Percentiles rank a stretch among this genome's conserved stretches.
Evolutionary conservation across 805 yeast genomes (phyloP).

Genomic region (Metschnikowia dekortorum): DNA sequence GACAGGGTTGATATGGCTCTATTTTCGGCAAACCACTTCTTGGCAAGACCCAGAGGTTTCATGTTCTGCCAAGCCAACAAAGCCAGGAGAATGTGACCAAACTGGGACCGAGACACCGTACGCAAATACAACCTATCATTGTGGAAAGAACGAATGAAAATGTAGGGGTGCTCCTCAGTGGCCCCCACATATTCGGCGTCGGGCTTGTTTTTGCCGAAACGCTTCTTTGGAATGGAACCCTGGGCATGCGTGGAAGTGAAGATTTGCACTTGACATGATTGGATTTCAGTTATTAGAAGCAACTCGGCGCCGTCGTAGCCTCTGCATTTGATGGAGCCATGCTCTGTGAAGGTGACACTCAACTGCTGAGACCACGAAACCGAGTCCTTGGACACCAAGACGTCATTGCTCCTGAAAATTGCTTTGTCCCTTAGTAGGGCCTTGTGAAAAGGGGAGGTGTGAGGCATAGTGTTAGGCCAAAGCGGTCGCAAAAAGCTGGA

Average conservation of each 20-base stretch:
- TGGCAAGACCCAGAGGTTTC: slow-evolving; percentile 48
- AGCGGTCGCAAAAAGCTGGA: neutral
- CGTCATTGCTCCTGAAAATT: slow-evolving; percentile 27
- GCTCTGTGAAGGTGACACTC: slow-evolving; percentile 26
- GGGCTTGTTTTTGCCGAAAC: slow-evolving; percentile 5
- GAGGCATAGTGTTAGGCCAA: slow-evolving; percentile 13
- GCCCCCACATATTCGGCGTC: neutral
- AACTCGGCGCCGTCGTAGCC: slow-evolving; percentile 29
- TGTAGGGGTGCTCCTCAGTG: slow-evolving; percentile 31
- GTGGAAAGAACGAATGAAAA: slow-evolving; percentile 39
- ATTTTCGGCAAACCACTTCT: slow-evolving; percentile 48
- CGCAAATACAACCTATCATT: slow-evolving; percentile 35
- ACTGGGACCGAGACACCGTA: slow-evolving; percentile 33
- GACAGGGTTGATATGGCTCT: slow-evolving; percentile 23
- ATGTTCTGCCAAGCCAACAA: slow-evolving; percentile 56
- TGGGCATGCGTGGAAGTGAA: slow-evolving; percentile 21
- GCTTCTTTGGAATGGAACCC: slow-evolving; percentile 2
- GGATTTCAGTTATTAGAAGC: slow-evolving; percentile 31
- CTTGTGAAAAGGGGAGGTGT: slow-evolving; percentile 26
- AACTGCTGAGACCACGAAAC: slow-evolving; percentile 32
- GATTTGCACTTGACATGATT: slow-evolving; percentile 38
- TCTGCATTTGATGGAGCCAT: slow-evolving; percentile 31
- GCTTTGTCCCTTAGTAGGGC: slow-evolving; percentile 33
- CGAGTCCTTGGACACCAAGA: slow-evolving; percentile 35
- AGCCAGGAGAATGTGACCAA: slow-evolving; percentile 41